phyloP scores from a whole-genome alignment of 176 grass and related monocot genomes.

The Ensete ventricosum region DNA sequence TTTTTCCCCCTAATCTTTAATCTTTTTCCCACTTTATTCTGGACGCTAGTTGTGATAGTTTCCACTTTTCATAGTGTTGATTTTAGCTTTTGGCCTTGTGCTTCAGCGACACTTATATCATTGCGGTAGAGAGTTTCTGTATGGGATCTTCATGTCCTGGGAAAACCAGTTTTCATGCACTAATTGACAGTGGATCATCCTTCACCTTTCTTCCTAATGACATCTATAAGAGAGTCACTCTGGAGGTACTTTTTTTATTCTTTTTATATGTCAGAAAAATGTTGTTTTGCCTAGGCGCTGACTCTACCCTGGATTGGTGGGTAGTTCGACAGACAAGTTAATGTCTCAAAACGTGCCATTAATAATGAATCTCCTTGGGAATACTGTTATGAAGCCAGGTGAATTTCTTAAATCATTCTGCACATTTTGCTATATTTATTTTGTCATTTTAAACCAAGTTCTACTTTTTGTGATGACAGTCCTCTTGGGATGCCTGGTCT shows the following conservation, averaged over 20 bases:
- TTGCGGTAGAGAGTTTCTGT: slow-evolving; percentile 69
- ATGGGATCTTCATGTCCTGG: slow-evolving; percentile 63
- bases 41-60: neutral
- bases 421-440: slow-evolving; percentile 5
- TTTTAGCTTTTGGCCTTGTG: slow-evolving; percentile 12
- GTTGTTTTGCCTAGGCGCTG: slow-evolving; percentile 11
- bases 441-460: slow-evolving; percentile 19
- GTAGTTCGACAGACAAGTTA: slow-evolving; percentile 87
- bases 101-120: slow-evolving; percentile 57
- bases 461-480: slow-evolving; percentile 38
- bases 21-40: neutral
- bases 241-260: slow-evolving; percentile 42
- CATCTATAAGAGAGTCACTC: slow-evolving; percentile 56
- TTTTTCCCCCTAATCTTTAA: neutral
- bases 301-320: slow-evolving; percentile 25
- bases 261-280: neutral
- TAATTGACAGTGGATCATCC: slow-evolving; percentile 87
- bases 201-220: slow-evolving; percentile 70
- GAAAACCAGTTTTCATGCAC: slow-evolving; percentile 45
- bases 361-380: slow-evolving; percentile 38
- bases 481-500: slow-evolving; percentile 47
- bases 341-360: slow-evolving; percentile 37
- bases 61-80: slow-evolving; percentile 7
- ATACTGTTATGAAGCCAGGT: slow-evolving; percentile 83
- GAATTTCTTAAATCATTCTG: slow-evolving; percentile 25